Conservation (phyloP, 768 basidiomycete genomes). For the Russula sp. region DNA sequence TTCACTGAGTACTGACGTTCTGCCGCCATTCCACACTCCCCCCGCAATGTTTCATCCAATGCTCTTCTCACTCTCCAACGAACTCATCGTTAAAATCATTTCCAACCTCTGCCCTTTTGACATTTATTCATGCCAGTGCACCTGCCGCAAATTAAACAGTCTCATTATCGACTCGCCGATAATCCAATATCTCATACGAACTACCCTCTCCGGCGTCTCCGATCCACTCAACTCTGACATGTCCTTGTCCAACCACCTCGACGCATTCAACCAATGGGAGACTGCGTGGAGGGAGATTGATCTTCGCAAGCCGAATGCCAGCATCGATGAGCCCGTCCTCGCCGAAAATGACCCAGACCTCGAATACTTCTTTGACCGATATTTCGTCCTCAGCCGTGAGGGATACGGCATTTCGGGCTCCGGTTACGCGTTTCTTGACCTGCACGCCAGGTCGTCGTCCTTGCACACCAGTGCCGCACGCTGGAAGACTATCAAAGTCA, state of each 20-base stretch:
- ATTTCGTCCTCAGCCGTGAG: slow-evolving; percentile 18
- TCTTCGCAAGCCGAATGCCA: not conserved
- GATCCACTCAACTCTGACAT: slow-evolving; percentile 11
- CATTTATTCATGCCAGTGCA: not conserved
- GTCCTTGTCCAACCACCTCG: slow-evolving; percentile 10
- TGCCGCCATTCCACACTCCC: not conserved
- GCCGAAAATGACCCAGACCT: not conserved
- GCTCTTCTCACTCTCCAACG: slow-evolving; percentile 19
- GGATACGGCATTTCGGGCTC: slow-evolving; percentile 10
- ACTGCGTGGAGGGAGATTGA: slow-evolving; percentile 3
- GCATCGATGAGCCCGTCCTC: not conserved
- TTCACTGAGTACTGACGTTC: too few species aligned
- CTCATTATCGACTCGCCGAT: not conserved
- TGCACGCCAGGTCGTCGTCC: not conserved
- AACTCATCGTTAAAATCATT: slow-evolving; percentile 13
- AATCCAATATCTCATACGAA: slow-evolving; percentile 12
- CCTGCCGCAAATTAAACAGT: slow-evolving; percentile 5
- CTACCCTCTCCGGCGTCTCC: slow-evolving; percentile 15
- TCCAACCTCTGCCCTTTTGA: slow-evolving; percentile 7
- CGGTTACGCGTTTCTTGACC: slow-evolving; percentile 15
- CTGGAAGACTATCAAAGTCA: slow-evolving; percentile 18
- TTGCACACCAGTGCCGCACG: not conserved
- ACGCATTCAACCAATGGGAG: slow-evolving; percentile 10
- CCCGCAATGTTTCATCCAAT: slow-evolving; percentile 6
- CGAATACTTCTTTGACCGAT: slow-evolving; percentile 17